Base-by-base conservation (phyloP, 495 filamentous ascomycete species). In the Tuber umbilicatum region DNA sequence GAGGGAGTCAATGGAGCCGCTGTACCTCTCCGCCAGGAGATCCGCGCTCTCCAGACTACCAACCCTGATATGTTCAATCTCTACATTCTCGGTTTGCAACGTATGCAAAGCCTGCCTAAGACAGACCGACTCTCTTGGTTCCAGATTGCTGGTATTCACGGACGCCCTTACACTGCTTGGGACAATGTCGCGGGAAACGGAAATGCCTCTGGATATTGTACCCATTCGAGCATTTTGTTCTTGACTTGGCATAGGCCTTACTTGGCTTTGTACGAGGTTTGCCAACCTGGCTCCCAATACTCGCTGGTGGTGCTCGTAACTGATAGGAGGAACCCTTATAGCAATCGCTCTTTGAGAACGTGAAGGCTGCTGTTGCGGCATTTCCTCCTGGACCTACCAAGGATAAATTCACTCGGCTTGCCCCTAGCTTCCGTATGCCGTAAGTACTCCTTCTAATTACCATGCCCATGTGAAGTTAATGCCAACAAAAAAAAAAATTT, bases 221-320 rank as follows among this genome's bases (percentile, higher is more conserved):
- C 86, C n/a, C 91, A 92, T 82, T 85, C 85, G 10, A 90, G 89
- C 35, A 87, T 89, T 69, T 84, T 92, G 38, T 92, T 92, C 79
- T 86, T 87, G 70, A 86, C 89, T 14, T 93, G 91, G 91, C 90
- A 93, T 84, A 84, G 91, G 68, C 88, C 90, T 14, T 93, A 92
- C 82, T 84, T 92, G 73, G 89, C 88, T 39, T 82, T 92, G 27
- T 91, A 86, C 76, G 91, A 92, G 87, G 81, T 79, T 75, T 27
- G 27, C 40, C 40, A 35, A 38, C 38, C 31, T 55, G 5, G 4
- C 37, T 16, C 14, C 40, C 31, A 41, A 37, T 64, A 10, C 37
- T 12, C 41, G 31, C 43, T n/a, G 21, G 27, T 38, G 21, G 39
- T 41, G 23, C 27, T 64, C 4, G 55, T 17, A 2, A 27, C 76